phyloP scores from a whole-genome alignment of 2,329 filamentous ascomycete genomes.

The Biscogniauxia marginata region DNA sequence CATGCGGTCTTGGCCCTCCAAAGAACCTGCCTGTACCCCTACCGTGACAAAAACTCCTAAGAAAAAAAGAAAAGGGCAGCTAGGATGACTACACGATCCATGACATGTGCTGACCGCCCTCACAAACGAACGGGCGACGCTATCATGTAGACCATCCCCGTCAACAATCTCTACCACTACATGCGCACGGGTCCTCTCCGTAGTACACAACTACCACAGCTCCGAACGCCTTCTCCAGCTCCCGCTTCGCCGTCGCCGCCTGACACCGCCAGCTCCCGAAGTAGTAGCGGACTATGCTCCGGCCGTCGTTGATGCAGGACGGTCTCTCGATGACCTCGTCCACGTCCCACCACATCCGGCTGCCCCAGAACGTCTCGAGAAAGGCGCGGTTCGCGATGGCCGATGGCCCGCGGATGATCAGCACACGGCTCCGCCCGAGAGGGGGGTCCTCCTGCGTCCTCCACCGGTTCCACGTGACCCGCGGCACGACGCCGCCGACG shows the following conservation, averaged over 20 bases:
- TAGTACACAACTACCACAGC: slow-evolving; percentile 3
- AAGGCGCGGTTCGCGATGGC: background rate
- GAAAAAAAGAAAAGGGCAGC: no score
- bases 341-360: background rate
- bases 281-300: background rate
- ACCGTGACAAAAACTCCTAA: no score
- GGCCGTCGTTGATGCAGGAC: no score
- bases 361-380: background rate
- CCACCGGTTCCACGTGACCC: background rate
- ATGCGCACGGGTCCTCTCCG: background rate
- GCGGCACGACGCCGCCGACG: background rate
- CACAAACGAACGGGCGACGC: no score
- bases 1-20: no score
- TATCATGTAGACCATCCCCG: no score
- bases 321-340: background rate
- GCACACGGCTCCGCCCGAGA: background rate
- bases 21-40: no score
- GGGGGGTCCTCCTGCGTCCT: background rate
- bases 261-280: background rate
- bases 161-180: no score
- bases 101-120: no score
- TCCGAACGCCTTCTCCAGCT: slow-evolving; percentile 10
- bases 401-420: background rate
- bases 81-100: no score
- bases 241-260: background rate